These are phyloP conservation scores for Kodamaea anthophila DNA, from an alignment of 1,139 yeast genomes.

Conservation along the genomic window DNA sequence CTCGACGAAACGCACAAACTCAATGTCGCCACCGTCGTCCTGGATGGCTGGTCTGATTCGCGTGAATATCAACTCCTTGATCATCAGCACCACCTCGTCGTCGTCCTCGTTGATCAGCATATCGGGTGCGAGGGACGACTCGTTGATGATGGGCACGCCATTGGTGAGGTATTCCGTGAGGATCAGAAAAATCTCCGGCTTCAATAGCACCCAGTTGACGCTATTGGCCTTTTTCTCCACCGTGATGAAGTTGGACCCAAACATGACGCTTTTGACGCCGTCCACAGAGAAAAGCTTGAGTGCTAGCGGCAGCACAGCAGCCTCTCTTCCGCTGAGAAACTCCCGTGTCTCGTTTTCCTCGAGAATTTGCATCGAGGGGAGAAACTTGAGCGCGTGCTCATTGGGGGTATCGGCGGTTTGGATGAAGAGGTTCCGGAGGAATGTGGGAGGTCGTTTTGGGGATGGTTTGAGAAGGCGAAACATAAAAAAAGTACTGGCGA, in stretches of 20 bases:
- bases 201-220: conserved; percentile 67
- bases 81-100: conserved; percentile 79
- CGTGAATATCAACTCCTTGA: conserved; percentile 88
- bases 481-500: too few species aligned
- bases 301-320: conserved; percentile 49
- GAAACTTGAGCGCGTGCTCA: conserved; percentile 42
- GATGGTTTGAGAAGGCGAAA: too few species aligned
- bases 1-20: conserved; percentile 60
- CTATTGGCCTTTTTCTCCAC: conserved; percentile 58
- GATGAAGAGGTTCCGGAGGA: conserved; percentile 26
- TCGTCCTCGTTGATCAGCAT: conserved; percentile 53
- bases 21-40: conserved; percentile 83
- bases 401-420: conserved; percentile 42
- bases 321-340: conserved; percentile 50
- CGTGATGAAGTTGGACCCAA: conserved; percentile 68
- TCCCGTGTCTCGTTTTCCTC: conserved; percentile 46
- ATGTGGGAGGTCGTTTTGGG: too few species aligned
- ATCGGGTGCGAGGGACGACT: conserved; percentile 23
- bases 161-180: conserved; percentile 78
- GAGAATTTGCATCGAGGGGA: conserved; percentile 39
- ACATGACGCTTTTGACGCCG: conserved; percentile 47
- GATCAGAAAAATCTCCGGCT: conserved; percentile 83
- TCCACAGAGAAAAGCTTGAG: conserved; percentile 47
- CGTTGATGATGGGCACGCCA: conserved; percentile 56
- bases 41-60: conserved; percentile 92